phyloP scores from a whole-genome alignment of 2,329 filamentous ascomycete species.

The Grosmannia huntii region DNA sequence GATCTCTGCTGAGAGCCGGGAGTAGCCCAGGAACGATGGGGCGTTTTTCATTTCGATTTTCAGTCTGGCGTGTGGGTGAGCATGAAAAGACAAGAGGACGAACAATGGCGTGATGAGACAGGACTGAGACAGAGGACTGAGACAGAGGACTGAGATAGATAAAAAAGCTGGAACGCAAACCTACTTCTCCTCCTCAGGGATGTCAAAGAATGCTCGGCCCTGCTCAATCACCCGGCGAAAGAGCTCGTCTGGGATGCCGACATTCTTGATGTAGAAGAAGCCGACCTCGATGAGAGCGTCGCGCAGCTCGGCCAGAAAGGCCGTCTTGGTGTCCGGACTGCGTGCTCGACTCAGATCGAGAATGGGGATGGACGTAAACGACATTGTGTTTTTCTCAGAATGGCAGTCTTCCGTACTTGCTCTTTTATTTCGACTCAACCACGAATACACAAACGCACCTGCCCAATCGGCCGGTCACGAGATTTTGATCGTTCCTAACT shows the following conservation, averaged over 20 bases:
- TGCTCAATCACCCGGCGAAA: slow-evolving; percentile 53
- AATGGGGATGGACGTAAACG: slow-evolving; percentile 65
- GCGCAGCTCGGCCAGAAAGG: slow-evolving; percentile 58
- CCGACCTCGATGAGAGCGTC: slow-evolving; percentile 75
- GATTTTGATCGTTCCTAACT: too few species aligned
- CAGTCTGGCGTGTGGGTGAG: slow-evolving; percentile 26
- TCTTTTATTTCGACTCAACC: background rate
- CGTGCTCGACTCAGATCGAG: slow-evolving; percentile 59
- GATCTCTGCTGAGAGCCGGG: slow-evolving; percentile 50
- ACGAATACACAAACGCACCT: background rate
- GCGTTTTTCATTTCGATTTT: slow-evolving; percentile 64
- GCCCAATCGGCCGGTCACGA: background rate
- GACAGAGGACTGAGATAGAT: too few species aligned
- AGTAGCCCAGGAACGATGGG: slow-evolving; percentile 59
- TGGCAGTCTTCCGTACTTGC: background rate
- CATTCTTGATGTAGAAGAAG: slow-evolving; percentile 75
- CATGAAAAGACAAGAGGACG: too few species aligned
- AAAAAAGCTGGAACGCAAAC: background rate
- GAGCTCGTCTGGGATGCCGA: slow-evolving; percentile 54
- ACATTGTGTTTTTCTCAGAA: slow-evolving; percentile 21
- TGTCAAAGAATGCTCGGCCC: slow-evolving; percentile 63
- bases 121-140: too few species aligned
- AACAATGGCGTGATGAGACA: too few species aligned
- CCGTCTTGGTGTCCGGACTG: slow-evolving; percentile 52
- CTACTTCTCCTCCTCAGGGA: slow-evolving; percentile 64